Evolutionary conservation across 2,329 filamentous ascomycete genomes (phyloP), one percentile per base, ranked within the genome.

Genomic region (Talaromyces marneffei): DNA sequence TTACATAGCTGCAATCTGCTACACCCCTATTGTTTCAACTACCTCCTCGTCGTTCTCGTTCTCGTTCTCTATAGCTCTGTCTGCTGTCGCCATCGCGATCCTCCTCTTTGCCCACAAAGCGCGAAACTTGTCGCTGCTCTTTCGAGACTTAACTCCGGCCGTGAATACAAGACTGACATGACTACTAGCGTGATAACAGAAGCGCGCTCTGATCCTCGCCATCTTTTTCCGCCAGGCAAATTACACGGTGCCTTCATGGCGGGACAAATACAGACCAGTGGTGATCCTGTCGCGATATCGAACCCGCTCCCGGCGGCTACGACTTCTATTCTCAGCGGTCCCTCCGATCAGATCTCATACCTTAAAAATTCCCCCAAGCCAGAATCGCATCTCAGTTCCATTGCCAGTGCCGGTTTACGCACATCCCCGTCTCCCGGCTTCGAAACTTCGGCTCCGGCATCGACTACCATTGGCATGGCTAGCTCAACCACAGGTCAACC

Each of bases 401-500:
- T 78, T 62, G 76, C 76, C 44, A 77, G 72, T 64, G 76, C 75
- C 35, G 74, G 76, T n/a, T 62, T 77, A 53, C 75, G 76, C 69
- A 66, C 65, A n/a, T 67, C 67, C 10, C 62, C 68, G 5, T 72
- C 71, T 2, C 66, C 69, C 12, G 60, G 65, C 33, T 72, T 77
- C 50, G 75, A 73, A 39, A 73, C 75, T 62, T 72, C 72, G 29
- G 69, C 71, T 56, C 70, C 72, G 35, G 69, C 72, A 14, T 66
- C 44, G 67, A 55, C 33, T 73, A 42, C 70, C 20, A 12, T 20
- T 31, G 33, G 63, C 72, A 81, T 70, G 74, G 71, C 68, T 66
- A 76, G 68, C 74, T 79, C 70, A 82, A 89, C 74, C 82, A 85
- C 65, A 58, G 72, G 73, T 64, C 69, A 70, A 57, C 68, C 67